Base-by-base conservation (phyloP, 495 filamentous ascomycete genomes). In the Terfezia boudieri region DNA sequence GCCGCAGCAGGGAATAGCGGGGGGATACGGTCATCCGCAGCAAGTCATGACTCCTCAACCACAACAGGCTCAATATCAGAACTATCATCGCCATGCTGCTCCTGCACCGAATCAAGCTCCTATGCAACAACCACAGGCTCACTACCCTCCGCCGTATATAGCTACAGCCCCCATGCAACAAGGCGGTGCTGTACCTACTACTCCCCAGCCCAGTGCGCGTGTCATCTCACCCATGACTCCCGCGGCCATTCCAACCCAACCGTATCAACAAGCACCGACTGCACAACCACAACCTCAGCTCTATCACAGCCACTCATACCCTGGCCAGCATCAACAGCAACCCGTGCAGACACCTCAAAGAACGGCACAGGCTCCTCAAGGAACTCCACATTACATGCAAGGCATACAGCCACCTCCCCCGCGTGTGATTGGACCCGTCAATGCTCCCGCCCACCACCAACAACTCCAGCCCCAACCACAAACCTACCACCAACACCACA, bases 41-140 rank as follows among this genome's bases (percentile, higher is more conserved):
- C 41, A 46, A 8, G 41, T 46, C 41, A 14, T 20, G 41, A 14
- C 41, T 46, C 41, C 41, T 46, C 41, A 46, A 14, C 60, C 50
- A 52, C 36, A 16, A 17, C 48, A 10, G 37, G 36, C 26, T 9
- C 36, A 17, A 48, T 49, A 36, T 10, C 60, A 58, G 23, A 56
- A 37, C 32, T 59, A 62, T 41, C 55, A 32, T 1, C 60, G 58
- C 50, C 59, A 62, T 23, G 50, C 55, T 37, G 55, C 59, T 23
- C 41, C 41, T 8, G 41, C 4, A 46, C 8, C 41, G 41, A 2
- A 32, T 32, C 26, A 32, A 32, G 26, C 26, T 32, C 26, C 26
- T 32, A 32, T 32, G 26, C 26, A 32, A 32, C 26, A 32, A 32
- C 26, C 26, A 32, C 26, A 32, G 26, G 26, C 26, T 7, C 26